Base-by-base conservation (phyloP, 495 filamentous ascomycete genomes). In the Neurospora sp. region DNA sequence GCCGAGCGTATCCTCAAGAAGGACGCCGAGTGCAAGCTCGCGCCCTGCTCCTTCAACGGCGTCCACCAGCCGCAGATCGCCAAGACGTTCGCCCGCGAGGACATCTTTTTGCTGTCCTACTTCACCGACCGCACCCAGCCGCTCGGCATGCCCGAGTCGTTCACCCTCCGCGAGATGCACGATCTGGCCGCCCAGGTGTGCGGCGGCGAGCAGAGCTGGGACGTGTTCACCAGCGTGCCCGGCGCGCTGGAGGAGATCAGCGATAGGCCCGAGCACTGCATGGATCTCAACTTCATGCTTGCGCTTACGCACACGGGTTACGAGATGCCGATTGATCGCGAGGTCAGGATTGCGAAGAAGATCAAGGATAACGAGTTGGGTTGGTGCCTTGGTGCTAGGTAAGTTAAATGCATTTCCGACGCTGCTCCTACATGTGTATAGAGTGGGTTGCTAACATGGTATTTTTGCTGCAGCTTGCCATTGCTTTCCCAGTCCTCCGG, bases 261-360 rank as follows among this genome's bases (percentile, higher is more conserved):
- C 38, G 93, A 87, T 72, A 87, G 96, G 71, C 93, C 96, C 12
- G 94, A 98, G 82, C 92, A 90, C 82, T 99, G 96, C 84, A 82
- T 98, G 80, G 96, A 99, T 81, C 84, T 99, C 75, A 98, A 91
- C 82, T 99, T 98, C 81, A 97, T 97, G 94, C 80, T 97, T 74
- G 92, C 91, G 31, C 85, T 99, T 71, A 84, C 98, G 74, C 95
- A 98, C 82, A 98, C 94, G 1, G 96, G 96, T 23, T 99, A 99
- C 81, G 96, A 97, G 76, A 98, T 99, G 94, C 95, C 95, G 6
- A 87, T 98, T 78, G 93, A 96, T 73, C 89, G 96, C 27, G 95
- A 98, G 84, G 94, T 99, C 72, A 93, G 92, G 86, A 96, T 97
- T 77, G 96, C 96, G 39, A 98, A 99, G 92, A 95, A 97, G 88